phyloP scores from a whole-genome alignment of 768 basidiomycete species.

The Tylopilus sp. region DNA sequence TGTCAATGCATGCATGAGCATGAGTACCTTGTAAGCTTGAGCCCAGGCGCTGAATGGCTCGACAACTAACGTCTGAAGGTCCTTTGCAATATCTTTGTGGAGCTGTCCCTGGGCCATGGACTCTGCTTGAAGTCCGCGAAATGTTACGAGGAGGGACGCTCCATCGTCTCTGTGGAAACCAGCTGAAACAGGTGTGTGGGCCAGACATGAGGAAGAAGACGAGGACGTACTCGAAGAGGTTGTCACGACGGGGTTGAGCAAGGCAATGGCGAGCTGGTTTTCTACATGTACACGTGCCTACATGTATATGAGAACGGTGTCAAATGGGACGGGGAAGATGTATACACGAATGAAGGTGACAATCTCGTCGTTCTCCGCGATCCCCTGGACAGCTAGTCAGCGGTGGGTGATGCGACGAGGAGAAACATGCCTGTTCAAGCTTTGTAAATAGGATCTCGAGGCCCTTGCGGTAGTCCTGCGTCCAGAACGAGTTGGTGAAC shows the following conservation, averaged over 20 bases:
- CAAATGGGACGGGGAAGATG: background rate
- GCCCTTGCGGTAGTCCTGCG: constrained; percentile 83
- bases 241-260: constrained; percentile 50
- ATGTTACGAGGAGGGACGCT: constrained; percentile 75
- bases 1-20: constrained; percentile 3
- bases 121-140: constrained; percentile 77
- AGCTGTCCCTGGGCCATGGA: constrained; percentile 67
- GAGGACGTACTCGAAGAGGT: constrained; percentile 45
- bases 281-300: constrained; percentile 77
- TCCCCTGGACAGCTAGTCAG: constrained; percentile 49
- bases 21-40: constrained; percentile 58
- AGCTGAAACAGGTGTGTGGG: constrained; percentile 21
- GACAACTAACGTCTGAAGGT: constrained; percentile 71
- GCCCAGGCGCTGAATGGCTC: constrained; percentile 85
- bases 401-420: constrained; percentile 1
- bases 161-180: constrained; percentile 83
- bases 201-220: background rate
- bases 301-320: constrained; percentile 9
- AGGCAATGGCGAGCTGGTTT: constrained; percentile 54
- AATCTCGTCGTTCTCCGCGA: constrained; percentile 80
- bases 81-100: constrained; percentile 68
- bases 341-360: constrained; percentile 77
- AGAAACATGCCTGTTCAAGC: constrained; percentile 64
- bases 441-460: constrained; percentile 73
- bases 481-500: constrained; percentile 94